Evolutionary conservation across 768 basidiomycete species (phyloP).

Genomic region (Boletus pseudopeckii): DNA sequence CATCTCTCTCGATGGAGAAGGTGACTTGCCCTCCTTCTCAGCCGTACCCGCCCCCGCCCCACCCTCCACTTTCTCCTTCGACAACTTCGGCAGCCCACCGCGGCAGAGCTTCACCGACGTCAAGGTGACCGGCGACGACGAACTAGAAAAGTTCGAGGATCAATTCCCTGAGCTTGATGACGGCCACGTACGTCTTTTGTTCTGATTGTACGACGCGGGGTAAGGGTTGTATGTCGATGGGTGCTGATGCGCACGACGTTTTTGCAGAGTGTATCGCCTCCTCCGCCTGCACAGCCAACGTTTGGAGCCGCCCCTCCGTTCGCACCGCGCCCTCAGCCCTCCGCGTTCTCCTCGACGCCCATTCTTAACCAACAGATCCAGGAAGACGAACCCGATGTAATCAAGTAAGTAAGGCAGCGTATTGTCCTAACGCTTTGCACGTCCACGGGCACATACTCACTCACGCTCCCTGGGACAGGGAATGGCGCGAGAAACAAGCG

Average conservation of each 20-base stretch:
- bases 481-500: conserved; percentile 86
- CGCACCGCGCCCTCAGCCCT: conserved; percentile 75
- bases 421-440: background rate
- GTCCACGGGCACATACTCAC: background rate
- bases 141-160: conserved; percentile 80
- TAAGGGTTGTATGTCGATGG: conserved; percentile 11
- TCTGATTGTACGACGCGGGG: background rate
- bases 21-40: conserved; percentile 48
- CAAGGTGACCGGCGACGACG: conserved; percentile 81
- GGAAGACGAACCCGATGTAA: conserved; percentile 84
- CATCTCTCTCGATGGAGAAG: conserved; percentile 68
- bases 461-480: conserved; percentile 39
- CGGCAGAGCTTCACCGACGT: conserved; percentile 47
- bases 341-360: conserved; percentile 67
- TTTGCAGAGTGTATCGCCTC: conserved; percentile 35
- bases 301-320: conserved; percentile 55
- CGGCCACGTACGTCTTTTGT: conserved; percentile 33
- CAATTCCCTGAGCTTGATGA: conserved; percentile 81
- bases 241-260: background rate
- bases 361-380: conserved; percentile 63
- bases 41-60: conserved; percentile 29
- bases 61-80: conserved; percentile 58
- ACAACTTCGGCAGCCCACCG: conserved; percentile 56
- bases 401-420: conserved; percentile 50
- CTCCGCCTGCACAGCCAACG: conserved; percentile 32